Evolutionary conservation across 2,329 filamentous ascomycete species (phyloP), one percentile per base, ranked within the genome.

Genomic region (Fusarium palustre): DNA sequence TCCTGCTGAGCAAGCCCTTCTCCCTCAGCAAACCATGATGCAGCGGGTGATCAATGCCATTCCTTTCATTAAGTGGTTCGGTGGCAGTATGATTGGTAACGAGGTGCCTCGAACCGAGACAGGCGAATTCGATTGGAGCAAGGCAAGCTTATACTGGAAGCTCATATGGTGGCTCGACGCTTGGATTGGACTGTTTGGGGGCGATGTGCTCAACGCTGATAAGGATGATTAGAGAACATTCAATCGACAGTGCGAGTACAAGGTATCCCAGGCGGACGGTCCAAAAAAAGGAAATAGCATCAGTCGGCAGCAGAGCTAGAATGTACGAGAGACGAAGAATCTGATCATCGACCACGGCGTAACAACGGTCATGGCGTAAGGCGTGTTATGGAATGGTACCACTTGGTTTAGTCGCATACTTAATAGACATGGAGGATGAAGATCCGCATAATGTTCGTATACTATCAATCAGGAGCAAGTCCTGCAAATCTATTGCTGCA

Each of bases 41-140:
- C 89, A 92, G 78, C 86, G 88, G 53, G 76, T 92, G 22, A 79
- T 92, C 56, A 86, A 86, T 69, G 87, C 86, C 55, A 87, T 93
- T 41, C 91, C 91, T 4, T 84, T 93, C 64, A 80, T 93, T 64
- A 87, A 86, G 72, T 93, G 90, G 88, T 91, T 94, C 75, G 89
- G 88, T 46, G 89, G 82, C 68, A 89, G 82, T 73, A 88, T 94
- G 78, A 94, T 95, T 74, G 92, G 92, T 8, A 89, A 89, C 75
- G 86, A 91, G 76, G 88, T 95, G 39, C 92, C 92, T 10, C 85
- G 91, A 42, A 90, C 86, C 55, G 91, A 93, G 55, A 83, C 86
- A 43, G 92, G 92, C 59, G 89, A 88, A 42, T 94, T 97, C 72
- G 94, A 97, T 78, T 92, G 90, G 83, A 87, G 87, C 42, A 81